Evolutionary conservation across 2,329 filamentous ascomycete genomes (phyloP), one percentile per base, ranked within the genome.

Genomic region (Colletotrichum australisinense): DNA sequence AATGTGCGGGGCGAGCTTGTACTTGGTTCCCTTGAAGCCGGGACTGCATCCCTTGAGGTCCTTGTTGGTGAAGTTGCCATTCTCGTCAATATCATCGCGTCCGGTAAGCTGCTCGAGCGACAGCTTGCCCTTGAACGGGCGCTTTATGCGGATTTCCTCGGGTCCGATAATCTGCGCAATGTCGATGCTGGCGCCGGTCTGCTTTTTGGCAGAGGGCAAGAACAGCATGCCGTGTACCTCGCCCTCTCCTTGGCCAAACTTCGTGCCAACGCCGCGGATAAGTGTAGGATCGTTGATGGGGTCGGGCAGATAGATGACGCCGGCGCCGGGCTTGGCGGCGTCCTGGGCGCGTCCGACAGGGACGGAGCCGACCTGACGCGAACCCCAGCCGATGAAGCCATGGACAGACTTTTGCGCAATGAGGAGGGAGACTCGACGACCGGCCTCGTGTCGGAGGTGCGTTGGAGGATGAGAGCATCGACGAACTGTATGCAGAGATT

Each of bases 351-450:
- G 90, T 68, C 95, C 94, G 65, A 99, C 97, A n/a, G 96, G 94
- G 26, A 99, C 94, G 7, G 95, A 93, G 49, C 97, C 96, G 63
- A 95, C 94, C 81, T 94, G 91, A 65, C 94, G 90, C 30, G 97
- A 95, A 76, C 94, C 90, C 86, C 93, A 93, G 55, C 97, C 97
- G 78, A 99, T 95, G 80, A 98, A 97, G 81, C 96, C 92, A 78
- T 94, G 92, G 84, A 98, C 97, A 2, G 95, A 98, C 82, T 98
- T 98, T 78, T 97, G 95, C 26, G 97, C 97, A 74, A 98, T 97
- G 63, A 99, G 90, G 80, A 97, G 95, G 65, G 95, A 95, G 72
- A 98, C 94, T 67, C 97, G 94, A 77, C 97, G 94, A 76, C 93
- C 92, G 67, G 95, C 93, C 85, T 98, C 95, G 80, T 91, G 93